Percentiles rank a stretch among this genome's conserved stretches.
Conservation (phyloP, 768 basidiomycete genomes). For the Termitomyces sp. region DNA sequence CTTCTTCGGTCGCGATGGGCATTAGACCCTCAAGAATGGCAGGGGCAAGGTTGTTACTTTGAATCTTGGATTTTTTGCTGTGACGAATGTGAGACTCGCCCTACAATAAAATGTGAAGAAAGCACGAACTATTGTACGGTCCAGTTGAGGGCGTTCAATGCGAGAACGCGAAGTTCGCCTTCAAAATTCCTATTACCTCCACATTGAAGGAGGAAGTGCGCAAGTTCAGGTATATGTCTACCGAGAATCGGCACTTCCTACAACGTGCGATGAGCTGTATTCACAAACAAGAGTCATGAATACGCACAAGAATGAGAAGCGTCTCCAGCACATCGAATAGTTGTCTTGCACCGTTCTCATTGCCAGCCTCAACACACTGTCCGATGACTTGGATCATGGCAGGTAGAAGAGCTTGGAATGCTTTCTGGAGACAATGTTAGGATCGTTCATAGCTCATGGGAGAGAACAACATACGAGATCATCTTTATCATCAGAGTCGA, state of each 20-base stretch:
- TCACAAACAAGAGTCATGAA: background rate
- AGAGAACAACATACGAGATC: conserved; percentile 58
- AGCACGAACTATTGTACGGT: conserved; percentile 84
- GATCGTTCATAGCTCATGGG: background rate
- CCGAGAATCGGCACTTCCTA: conserved; percentile 93
- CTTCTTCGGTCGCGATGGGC: conserved; percentile 90
- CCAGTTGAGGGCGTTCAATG: conserved; percentile 93
- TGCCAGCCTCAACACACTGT: conserved; percentile 70
- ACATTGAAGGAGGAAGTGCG: conserved; percentile 80
- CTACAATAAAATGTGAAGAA: background rate
- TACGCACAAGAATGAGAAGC: conserved; percentile 78
- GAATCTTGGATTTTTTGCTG: conserved; percentile 96
- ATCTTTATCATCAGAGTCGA: conserved; percentile 80
- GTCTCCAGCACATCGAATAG: conserved; percentile 96
- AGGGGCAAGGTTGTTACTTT: conserved; percentile 76
- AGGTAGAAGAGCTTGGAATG: conserved; percentile 84
- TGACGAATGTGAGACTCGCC: conserved; percentile 7
- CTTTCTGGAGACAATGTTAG: conserved; percentile 43
- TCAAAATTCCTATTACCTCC: conserved; percentile 77
- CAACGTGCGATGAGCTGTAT: conserved; percentile 1
- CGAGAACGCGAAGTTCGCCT: conserved; percentile 78
- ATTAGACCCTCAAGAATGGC: conserved; percentile 88
- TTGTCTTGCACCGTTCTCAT: conserved; percentile 80
- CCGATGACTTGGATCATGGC: conserved; percentile 86
- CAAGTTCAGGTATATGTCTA: conserved; percentile 82